Conservation (phyloP, 441 rosid species). For the Pelargonium fulgidum region DNA sequence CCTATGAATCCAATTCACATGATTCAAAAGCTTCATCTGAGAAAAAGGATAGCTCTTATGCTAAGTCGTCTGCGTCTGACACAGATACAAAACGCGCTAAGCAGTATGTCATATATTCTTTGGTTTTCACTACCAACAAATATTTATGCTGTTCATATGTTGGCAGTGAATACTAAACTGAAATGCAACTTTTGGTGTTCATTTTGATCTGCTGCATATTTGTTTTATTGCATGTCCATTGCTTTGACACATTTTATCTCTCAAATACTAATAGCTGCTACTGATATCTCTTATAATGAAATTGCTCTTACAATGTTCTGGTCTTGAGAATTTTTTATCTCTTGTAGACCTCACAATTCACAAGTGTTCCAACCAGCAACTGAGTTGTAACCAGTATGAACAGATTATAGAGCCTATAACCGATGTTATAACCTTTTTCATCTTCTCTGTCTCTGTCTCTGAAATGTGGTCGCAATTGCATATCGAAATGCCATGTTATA, state of each 20-base stretch:
- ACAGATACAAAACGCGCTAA: conserved; percentile 92
- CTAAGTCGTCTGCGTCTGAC: conserved; percentile 53
- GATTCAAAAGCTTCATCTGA: conserved; percentile 58
- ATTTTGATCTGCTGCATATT: not conserved
- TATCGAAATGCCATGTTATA: too few species aligned
- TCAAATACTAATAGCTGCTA: not conserved
- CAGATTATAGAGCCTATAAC: not conserved
- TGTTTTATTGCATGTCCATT: not conserved
- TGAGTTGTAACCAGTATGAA: not conserved
- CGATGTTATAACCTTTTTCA: too few species aligned
- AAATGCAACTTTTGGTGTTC: not conserved
- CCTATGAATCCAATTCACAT: conserved; percentile 38
- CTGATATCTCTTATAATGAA: not conserved
- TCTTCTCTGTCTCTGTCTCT: too few species aligned
- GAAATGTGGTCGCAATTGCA: too few species aligned
- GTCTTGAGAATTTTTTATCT: not conserved
- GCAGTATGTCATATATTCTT: conserved; percentile 56
- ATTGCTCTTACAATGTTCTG: not conserved
- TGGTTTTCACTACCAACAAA: conserved; percentile 1
- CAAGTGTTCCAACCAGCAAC: too few species aligned
- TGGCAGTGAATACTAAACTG: not conserved
- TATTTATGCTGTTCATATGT: not conserved
- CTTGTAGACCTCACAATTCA: not conserved
- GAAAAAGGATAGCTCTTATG: conserved; percentile 43
- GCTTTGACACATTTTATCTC: not conserved